Evolutionary conservation across 306 rosid genomes (phyloP).

Genomic region (Albizia julibrissin): DNA sequence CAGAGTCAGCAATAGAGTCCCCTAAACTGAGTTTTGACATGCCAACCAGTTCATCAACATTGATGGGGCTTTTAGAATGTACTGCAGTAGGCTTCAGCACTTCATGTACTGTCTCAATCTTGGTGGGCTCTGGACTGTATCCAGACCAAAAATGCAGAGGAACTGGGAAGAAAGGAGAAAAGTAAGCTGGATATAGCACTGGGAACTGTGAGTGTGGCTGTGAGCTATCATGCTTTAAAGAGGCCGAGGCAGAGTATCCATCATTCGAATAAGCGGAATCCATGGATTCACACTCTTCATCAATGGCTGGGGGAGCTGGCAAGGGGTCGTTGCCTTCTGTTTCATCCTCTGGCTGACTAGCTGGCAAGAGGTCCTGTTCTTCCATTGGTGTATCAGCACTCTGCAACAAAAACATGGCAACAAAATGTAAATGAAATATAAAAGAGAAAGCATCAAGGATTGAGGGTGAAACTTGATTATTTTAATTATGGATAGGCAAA

Average conservation of each 20-base stretch:
- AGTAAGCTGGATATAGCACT: conserved; percentile 69
- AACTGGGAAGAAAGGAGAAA: conserved; percentile 69
- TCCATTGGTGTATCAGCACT: conserved; percentile 61
- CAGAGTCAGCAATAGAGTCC: conserved; percentile 67
- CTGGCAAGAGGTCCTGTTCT: conserved; percentile 67
- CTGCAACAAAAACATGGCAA: conserved; percentile 56
- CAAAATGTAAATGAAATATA: conserved; percentile 15
- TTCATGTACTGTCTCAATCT: conserved; percentile 64
- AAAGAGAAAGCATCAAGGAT: conserved; percentile 11
- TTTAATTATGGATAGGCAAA: conserved; percentile 16
- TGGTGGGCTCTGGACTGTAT: conserved; percentile 54
- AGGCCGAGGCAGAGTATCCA: conserved; percentile 61
- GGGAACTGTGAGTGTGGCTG: conserved; percentile 50
- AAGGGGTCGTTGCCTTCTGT: conserved; percentile 63
- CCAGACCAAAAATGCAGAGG: conserved; percentile 80
- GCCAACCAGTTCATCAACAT: conserved; percentile 95
- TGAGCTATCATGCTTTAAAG: conserved; percentile 53
- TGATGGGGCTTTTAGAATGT: conserved; percentile 80
- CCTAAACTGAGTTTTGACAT: conserved; percentile 95
- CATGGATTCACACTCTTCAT: conserved; percentile 95
- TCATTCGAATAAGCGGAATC: conserved; percentile 85
- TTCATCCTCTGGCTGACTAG: conserved; percentile 48
- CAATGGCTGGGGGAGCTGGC: conserved; percentile 79
- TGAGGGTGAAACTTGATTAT: conserved; percentile 5
- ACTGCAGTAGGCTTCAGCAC: conserved; percentile 91